phyloP scores from a whole-genome alignment of 2,329 filamentous ascomycete genomes.

The Penicillium sp. region DNA sequence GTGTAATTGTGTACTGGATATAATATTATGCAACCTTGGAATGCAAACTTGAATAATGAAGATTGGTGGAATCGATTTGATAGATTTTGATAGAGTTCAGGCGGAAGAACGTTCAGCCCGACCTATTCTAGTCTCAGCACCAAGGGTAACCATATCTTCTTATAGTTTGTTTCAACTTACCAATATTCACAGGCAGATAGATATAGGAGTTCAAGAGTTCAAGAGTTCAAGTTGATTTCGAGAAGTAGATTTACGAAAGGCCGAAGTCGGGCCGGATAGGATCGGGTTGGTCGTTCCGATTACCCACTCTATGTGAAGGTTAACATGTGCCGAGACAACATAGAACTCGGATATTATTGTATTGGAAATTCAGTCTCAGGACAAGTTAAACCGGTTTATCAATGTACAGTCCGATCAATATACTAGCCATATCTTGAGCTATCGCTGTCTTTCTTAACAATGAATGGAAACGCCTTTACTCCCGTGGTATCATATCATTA shows the following conservation, averaged over 20 bases:
- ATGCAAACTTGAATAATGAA: background rate
- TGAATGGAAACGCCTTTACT: background rate
- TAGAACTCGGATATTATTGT: too few relatives aligned
- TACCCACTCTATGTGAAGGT: background rate
- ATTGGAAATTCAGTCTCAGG: too few relatives aligned
- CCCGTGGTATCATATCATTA: conserved; percentile 19
- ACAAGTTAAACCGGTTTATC: too few relatives aligned
- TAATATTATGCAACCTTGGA: background rate
- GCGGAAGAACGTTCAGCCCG: background rate
- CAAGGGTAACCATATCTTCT: background rate
- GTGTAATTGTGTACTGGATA: background rate
- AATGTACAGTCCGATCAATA: background rate
- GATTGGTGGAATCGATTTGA: background rate
- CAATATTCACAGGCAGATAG: background rate
- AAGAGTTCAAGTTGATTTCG: background rate
- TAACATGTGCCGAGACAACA: background rate
- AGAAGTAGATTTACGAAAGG: background rate
- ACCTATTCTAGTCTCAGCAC: background rate
- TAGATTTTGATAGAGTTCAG: background rate
- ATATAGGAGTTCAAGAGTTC: background rate
- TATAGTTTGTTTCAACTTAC: background rate
- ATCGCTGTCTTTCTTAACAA: background rate
- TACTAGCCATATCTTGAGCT: background rate
- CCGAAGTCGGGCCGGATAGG: conserved; percentile 18
- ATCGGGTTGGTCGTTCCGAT: conserved; percentile 21